A percentile compares a stretch with the other conserved stretches of the same genome.
Conservation (phyloP, 805 yeast genomes). For the Saccharomycopsis sp. region DNA sequence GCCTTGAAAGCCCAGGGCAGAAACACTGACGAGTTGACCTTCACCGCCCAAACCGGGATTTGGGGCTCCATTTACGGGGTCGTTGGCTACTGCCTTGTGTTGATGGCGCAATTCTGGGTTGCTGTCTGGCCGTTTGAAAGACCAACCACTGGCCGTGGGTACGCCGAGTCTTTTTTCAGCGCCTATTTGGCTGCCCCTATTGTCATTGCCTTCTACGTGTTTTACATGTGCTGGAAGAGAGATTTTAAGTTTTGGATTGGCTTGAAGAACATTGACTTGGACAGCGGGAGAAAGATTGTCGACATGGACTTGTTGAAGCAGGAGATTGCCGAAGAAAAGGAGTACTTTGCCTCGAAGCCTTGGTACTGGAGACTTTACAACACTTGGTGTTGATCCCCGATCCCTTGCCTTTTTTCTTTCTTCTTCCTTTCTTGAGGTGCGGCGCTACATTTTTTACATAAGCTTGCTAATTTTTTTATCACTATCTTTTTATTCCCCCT, state of each 20-base stretch:
- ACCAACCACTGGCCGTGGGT: conserved; percentile 48
- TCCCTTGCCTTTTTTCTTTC: neutral
- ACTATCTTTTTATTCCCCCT: too few species aligned
- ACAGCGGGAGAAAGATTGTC: conserved; percentile 51
- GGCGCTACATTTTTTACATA: too few species aligned
- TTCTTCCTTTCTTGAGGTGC: too few species aligned
- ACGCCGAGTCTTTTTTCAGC: conserved; percentile 53
- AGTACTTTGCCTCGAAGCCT: conserved; percentile 35
- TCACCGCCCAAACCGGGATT: conserved; percentile 58
- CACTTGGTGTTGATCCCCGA: conserved; percentile 41
- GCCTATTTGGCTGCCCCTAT: conserved; percentile 59
- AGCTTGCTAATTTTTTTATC: too few species aligned
- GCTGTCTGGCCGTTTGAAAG: conserved; percentile 65
- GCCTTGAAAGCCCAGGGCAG: conserved; percentile 62
- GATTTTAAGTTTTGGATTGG: conserved; percentile 34
- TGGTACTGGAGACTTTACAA: conserved; percentile 35
- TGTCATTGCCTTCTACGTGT: conserved; percentile 44
- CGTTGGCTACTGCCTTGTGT: conserved; percentile 45
- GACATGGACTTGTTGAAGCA: conserved; percentile 45
- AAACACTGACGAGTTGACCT: conserved; percentile 57
- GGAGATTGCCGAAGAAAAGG: conserved; percentile 45
- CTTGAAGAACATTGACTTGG: conserved; percentile 47
- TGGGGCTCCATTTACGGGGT: conserved; percentile 60
- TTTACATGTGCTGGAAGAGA: conserved; percentile 47
- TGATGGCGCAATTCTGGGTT: conserved; percentile 75